A percentile compares a stretch with the other conserved stretches of the same genome.
phyloP scores from a whole-genome alignment of 2,329 filamentous ascomycete genomes.

The Botrytis byssoidea region DNA sequence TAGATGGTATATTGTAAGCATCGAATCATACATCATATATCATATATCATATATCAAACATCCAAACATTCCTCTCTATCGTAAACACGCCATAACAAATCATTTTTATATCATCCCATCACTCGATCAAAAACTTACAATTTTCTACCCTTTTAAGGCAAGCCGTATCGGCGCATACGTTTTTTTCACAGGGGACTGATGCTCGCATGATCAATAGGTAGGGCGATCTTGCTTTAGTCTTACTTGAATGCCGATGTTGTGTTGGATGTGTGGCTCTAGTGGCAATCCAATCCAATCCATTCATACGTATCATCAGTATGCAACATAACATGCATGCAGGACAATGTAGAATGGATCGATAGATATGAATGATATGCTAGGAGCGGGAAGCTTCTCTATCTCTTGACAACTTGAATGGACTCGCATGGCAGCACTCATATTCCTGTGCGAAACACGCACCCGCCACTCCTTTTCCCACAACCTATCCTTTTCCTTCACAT shows the following conservation, averaged over 20 bases:
- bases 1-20: background rate
- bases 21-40: background rate
- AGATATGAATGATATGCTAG: background rate
- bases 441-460: background rate
- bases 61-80: background rate
- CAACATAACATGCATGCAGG: slow-evolving; percentile 3
- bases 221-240: slow-evolving; percentile 5
- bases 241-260: slow-evolving; percentile 5
- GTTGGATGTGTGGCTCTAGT: background rate
- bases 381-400: background rate
- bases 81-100: slow-evolving; percentile 12
- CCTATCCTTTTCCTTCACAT: background rate
- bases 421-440: background rate
- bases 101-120: slow-evolving; percentile 3
- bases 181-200: background rate
- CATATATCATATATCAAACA: background rate
- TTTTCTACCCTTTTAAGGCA: background rate
- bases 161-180: slow-evolving; percentile 1
- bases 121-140: background rate
- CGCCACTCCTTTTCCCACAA: background rate
- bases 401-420: background rate
- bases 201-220: slow-evolving; percentile 9
- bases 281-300: background rate
- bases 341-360: background rate
- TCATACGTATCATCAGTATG: background rate